phyloP scores from a whole-genome alignment of 805 yeast species.

The Kodamaea neixiangensis region DNA sequence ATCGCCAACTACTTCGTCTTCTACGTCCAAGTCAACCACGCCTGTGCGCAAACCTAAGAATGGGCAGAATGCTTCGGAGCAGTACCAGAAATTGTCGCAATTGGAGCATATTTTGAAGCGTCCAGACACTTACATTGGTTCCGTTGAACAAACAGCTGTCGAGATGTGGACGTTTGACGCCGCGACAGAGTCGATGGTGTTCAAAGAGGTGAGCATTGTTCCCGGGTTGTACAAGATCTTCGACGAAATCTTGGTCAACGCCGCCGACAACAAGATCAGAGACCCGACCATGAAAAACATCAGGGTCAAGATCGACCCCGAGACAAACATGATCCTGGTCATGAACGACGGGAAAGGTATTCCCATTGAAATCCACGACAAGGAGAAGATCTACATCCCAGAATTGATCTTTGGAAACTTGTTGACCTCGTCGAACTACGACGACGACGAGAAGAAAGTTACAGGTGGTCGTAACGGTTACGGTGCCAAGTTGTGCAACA shows the following conservation, averaged over 20 bases:
- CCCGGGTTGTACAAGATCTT: slow-evolving; percentile 96
- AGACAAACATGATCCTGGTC: slow-evolving; percentile 71
- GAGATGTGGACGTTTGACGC: slow-evolving; percentile 83
- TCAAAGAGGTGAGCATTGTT: slow-evolving; percentile 74
- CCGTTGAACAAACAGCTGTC: slow-evolving; percentile 78
- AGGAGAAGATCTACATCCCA: slow-evolving; percentile 91
- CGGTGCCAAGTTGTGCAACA: slow-evolving; percentile 97
- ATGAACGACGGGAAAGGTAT: slow-evolving; percentile 95
- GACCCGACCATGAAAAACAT: slow-evolving; percentile 88
- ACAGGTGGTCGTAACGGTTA: slow-evolving; percentile 99
- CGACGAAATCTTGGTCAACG: slow-evolving; percentile 95
- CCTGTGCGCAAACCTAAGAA: slow-evolving; percentile 11
- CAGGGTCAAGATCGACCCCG: slow-evolving; percentile 79
- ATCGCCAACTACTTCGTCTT: slow-evolving; percentile 13
- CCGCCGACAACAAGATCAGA: slow-evolving; percentile 97
- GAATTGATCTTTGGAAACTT: slow-evolving; percentile 95
- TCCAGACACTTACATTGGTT: slow-evolving; percentile 97
- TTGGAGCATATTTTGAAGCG: slow-evolving; percentile 94
- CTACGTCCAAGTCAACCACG: slow-evolving; percentile 15
- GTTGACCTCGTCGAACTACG: slow-evolving; percentile 92
- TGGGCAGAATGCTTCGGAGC: slow-evolving; percentile 53
- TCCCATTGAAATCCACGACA: slow-evolving; percentile 89
- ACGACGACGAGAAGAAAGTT: slow-evolving; percentile 92
- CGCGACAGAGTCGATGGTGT: slow-evolving; percentile 41
- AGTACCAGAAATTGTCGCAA: slow-evolving; percentile 92